phyloP scores from a whole-genome alignment of 2,329 filamentous ascomycete genomes.

The Aspergillus eucalypticola region DNA sequence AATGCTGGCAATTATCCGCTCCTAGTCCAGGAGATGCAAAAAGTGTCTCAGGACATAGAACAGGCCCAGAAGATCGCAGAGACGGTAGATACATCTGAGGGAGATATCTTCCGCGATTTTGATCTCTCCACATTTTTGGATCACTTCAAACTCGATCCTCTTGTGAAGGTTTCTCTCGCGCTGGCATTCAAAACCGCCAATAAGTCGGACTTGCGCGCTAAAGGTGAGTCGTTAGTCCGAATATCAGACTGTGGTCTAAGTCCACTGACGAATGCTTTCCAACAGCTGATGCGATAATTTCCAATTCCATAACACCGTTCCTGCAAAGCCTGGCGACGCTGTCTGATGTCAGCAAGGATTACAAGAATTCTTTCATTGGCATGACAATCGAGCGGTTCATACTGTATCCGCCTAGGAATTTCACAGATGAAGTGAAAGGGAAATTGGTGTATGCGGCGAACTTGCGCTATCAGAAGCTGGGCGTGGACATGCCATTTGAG shows the following conservation, averaged over 20 bases:
- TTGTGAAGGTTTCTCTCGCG: slow-evolving; percentile 84
- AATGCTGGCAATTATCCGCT: slow-evolving; percentile 82
- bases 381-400: slow-evolving; percentile 82
- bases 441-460: slow-evolving; percentile 63
- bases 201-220: slow-evolving; percentile 79
- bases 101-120: slow-evolving; percentile 93
- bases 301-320: slow-evolving; percentile 75
- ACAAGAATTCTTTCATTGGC: slow-evolving; percentile 70
- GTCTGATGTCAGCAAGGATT: slow-evolving; percentile 63
- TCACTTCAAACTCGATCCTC: slow-evolving; percentile 88
- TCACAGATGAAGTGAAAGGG: slow-evolving; percentile 74
- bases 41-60: slow-evolving; percentile 75
- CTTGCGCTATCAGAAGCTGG: slow-evolving; percentile 67
- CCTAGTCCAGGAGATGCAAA: slow-evolving; percentile 79
- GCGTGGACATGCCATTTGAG: slow-evolving; percentile 44
- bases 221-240: slow-evolving; percentile 62
- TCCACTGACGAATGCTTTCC: slow-evolving; percentile 8
- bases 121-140: slow-evolving; percentile 94
- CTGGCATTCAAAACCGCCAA: slow-evolving; percentile 83
- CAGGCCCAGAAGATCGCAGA: slow-evolving; percentile 91
- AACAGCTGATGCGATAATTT: slow-evolving; percentile 84
- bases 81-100: slow-evolving; percentile 84
- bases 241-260: background rate
- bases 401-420: slow-evolving; percentile 81
- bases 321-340: slow-evolving; percentile 72